Base-by-base conservation (phyloP, 345 rosid species). In the Euphorbia tirucalli region DNA sequence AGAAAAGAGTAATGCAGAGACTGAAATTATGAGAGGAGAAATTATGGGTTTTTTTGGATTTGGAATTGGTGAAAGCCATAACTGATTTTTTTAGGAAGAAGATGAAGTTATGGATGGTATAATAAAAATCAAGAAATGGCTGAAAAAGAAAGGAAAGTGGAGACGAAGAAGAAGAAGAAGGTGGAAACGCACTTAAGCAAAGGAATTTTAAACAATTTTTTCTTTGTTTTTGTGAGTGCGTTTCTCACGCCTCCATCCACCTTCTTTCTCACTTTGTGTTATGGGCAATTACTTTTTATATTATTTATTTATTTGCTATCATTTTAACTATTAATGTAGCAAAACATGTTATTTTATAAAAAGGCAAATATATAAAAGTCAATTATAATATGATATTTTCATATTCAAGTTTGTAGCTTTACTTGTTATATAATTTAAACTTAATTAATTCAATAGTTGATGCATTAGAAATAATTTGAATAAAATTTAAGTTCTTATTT, bases 1-100 rank as follows among this genome's bases (percentile, higher is more conserved):
- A 95, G 81, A 95, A 88, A 25, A 92, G 85, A 35, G 86, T 77
- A 65, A 86, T 88, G 80, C 88, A 83, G 0, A 88, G 90, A 57
- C 65, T 90, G 76, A 73, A 73, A 21, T n/a, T n/a, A n/a, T 74
- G 78, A 67, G 72, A 75, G 63, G 83, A 18, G 77, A 43, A 18
- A 68, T n/a, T n/a, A n/a, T 70, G 69, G 19, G 86, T 31, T 75
- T 81, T 89, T 79, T 85, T 89, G 74, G 80, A 75, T 77, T 89
- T 89, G 82, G 21, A 82, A 85, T 73, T 83, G 71, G 78, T 83
- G 72, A 79, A 74, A 57, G 95, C 92, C 97, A 91, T 88, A 15
- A 39, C 49, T 65, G 61, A 3, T 0, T 21, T 54, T n/a, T 8
- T 60, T 66, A 28, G 59, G 4, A 18, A 11, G 49, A 11, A 39